Percentiles rank a stretch among this genome's conserved stretches.
These are phyloP conservation scores for Pleurotus giganteus DNA, from an alignment of 768 basidiomycete genomes.

Conservation along the genomic window DNA sequence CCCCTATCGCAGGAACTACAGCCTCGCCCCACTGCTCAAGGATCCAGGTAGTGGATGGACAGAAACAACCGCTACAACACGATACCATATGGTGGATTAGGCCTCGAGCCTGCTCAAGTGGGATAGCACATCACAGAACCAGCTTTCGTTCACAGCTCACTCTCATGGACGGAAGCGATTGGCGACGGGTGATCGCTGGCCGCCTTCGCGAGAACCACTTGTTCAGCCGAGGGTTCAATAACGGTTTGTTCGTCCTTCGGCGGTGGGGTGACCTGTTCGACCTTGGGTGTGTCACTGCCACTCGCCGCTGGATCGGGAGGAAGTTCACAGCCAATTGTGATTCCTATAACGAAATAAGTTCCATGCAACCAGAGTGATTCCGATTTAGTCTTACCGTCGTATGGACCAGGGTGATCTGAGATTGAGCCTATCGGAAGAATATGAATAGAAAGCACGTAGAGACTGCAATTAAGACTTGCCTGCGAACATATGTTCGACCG, in stretches of 20 bases:
- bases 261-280: neutral
- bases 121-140: no score
- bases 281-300: neutral
- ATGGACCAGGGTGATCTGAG: slow-evolving; percentile 23
- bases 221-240: no score
- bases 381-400: slow-evolving; percentile 17
- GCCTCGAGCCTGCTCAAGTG: no score
- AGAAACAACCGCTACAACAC: no score
- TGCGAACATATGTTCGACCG: slow-evolving; percentile 16
- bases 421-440: slow-evolving; percentile 12
- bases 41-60: no score
- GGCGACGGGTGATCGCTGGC: no score
- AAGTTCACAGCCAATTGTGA: neutral
- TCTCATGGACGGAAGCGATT: no score
- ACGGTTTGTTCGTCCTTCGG: neutral
- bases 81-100: no score
- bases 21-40: no score
- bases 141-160: no score
- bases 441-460: neutral
- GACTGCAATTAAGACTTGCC: neutral
- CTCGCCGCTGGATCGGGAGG: neutral
- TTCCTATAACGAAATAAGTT: neutral
- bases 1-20: no score
- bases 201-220: no score
- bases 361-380: neutral